Evolutionary conservation across 2,329 filamentous ascomycete species (phyloP), one percentile per base, ranked within the genome.

Genomic region (Kalmusia sp.): DNA sequence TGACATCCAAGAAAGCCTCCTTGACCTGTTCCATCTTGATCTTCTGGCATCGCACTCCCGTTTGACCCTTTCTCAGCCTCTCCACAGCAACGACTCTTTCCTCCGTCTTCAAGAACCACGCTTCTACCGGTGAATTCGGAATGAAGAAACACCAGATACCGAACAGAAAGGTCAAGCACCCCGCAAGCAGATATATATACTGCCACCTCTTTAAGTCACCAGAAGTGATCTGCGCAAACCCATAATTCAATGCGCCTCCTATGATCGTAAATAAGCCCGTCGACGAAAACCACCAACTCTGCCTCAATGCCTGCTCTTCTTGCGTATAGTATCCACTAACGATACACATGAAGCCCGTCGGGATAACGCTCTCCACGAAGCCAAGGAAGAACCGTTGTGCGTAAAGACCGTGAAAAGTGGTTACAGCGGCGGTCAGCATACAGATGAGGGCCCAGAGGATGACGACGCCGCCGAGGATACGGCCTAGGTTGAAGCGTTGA

Each of bases 401-500:
- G 25, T 72, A 90, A 1, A 92, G 75, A 0, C 88, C 89, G 22
- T 79, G 78, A 77, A 84, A 85, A 2, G 78, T 80, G 0, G 83
- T 86, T 1, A 91, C 86, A 0, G 84, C 84, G 0, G 88, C 88
- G 0, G 89, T 91, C 14, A 85, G 77, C 77, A 89, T 87, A 70
- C 88, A 91, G 3, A 88, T 79, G 6, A 81, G 71, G 0, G 86
- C 80, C 90, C 89, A 92, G 6, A 88, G 48, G 44, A 90, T 74
- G 2, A 90, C 86, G 2, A 87, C 76, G 11, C 65, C 77, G 11
- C 88, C 87, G 2, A 92, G 80, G 1, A 89, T 83, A 40, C 81
- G 80, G n/a, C 86, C 83, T 1, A 85, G 79, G 54, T 85, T 79
- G 76, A 91, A 89, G 17, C 84, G 83, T 70, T 92, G 89, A 1